A percentile compares a stretch with the other conserved stretches of the same genome.
phyloP scores from a whole-genome alignment of 768 basidiomycete genomes.

The Hemileccinum impolitum region DNA sequence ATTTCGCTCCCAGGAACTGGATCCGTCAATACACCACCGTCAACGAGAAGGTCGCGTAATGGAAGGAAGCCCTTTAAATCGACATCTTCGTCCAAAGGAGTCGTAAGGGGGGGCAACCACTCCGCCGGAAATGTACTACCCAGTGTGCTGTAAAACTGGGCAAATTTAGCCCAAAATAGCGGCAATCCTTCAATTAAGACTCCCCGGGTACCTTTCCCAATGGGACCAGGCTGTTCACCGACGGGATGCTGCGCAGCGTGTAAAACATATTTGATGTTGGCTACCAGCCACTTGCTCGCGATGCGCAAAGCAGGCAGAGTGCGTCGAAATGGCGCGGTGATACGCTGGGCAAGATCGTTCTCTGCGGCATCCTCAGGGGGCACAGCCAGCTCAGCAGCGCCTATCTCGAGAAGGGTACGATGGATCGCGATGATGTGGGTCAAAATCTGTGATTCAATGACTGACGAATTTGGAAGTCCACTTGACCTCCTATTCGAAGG shows the following conservation, averaged over 20 bases:
- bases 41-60: constrained; percentile 58
- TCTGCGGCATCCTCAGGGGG: constrained; percentile 53
- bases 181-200: constrained; percentile 33
- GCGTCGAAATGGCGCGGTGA: constrained; percentile 83
- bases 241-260: constrained; percentile 39
- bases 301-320: constrained; percentile 85
- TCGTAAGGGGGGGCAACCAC: constrained; percentile 52
- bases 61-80: constrained; percentile 89
- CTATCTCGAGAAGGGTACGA: constrained; percentile 61
- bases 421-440: constrained; percentile 66
- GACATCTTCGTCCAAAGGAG: constrained; percentile 83
- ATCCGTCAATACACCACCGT: constrained; percentile 3
- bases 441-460: constrained; percentile 63
- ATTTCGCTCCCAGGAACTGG: constrained; percentile 21
- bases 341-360: constrained; percentile 69
- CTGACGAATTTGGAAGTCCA: constrained; percentile 24
- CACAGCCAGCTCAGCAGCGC: constrained; percentile 54
- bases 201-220: constrained; percentile 17
- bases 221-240: constrained; percentile 9
- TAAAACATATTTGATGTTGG: constrained; percentile 66
- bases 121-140: constrained; percentile 63
- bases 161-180: constrained; percentile 72
- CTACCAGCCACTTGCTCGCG: constrained; percentile 83
- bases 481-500: constrained; percentile 26
- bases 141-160: constrained; percentile 61